Evolutionary conservation across 139 green algal genomes (phyloP).

Genomic region (Chlamydomonas eustigma): DNA sequence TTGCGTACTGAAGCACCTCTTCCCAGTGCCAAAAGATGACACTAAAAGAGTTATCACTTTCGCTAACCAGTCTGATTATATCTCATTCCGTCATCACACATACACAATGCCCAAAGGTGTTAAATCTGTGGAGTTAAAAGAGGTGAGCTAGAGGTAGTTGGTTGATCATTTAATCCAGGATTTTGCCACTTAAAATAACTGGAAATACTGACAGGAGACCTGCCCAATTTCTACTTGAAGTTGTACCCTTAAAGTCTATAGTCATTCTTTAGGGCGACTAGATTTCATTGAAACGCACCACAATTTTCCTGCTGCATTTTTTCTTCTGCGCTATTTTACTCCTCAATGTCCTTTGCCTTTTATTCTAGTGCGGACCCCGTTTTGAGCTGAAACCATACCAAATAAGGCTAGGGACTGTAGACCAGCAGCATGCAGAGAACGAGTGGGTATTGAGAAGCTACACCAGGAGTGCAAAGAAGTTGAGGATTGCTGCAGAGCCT

Average conservation of each 20-base stretch:
- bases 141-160: conserved; percentile 34
- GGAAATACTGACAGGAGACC: background rate
- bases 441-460: conserved; percentile 77
- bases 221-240: too few species aligned
- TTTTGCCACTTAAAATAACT: background rate
- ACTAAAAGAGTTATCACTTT: conserved; percentile 86
- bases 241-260: too few species aligned
- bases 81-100: conserved; percentile 91
- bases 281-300: too few species aligned
- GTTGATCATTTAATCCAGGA: background rate
- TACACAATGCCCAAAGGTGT: conserved; percentile 75
- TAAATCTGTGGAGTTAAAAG: conserved; percentile 70
- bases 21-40: conserved; percentile 89
- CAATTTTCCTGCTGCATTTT: too few species aligned
- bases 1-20: conserved; percentile 94
- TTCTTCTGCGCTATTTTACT: too few species aligned
- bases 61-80: conserved; percentile 83
- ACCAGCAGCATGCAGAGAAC: conserved; percentile 64
- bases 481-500: background rate
- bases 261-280: too few species aligned
- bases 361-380: conserved; percentile 63
- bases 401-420: conserved; percentile 49
- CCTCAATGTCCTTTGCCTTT: too few species aligned
- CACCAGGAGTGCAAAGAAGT: conserved; percentile 69
- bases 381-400: conserved; percentile 92